Conservation (phyloP, 768 basidiomycete species). For the Trametes cubensis region DNA sequence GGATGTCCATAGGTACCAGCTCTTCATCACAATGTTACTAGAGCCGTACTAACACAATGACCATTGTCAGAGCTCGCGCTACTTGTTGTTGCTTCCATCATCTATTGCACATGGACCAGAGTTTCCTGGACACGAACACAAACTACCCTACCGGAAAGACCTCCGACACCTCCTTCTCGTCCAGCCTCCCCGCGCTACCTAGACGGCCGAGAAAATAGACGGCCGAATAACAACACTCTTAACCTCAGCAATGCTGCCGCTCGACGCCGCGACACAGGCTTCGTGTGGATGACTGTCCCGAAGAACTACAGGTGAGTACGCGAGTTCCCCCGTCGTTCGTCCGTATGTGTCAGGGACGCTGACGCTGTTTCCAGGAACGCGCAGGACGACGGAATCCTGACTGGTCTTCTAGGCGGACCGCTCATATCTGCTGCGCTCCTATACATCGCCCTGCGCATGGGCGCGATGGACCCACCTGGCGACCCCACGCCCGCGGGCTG, state of each 20-base stretch:
- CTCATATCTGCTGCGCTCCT: slow-evolving; percentile 74
- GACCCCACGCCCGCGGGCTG: slow-evolving; percentile 60
- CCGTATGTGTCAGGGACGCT: neutral
- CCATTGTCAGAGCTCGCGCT: slow-evolving; percentile 54
- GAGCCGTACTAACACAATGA: slow-evolving; percentile 12
- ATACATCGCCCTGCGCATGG: slow-evolving; percentile 46
- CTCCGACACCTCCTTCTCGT: slow-evolving; percentile 19
- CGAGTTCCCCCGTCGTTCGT: neutral
- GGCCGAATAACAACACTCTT: slow-evolving; percentile 31
- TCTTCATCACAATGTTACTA: neutral
- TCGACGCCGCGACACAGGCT: slow-evolving; percentile 60
- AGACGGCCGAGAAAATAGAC: slow-evolving; percentile 53
- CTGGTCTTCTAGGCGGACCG: slow-evolving; percentile 82
- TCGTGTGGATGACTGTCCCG: slow-evolving; percentile 89
- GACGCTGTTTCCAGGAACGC: slow-evolving; percentile 56
- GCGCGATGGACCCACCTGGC: slow-evolving; percentile 27
- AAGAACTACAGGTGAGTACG: slow-evolving; percentile 78
- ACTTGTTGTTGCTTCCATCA: slow-evolving; percentile 54
- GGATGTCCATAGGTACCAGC: slow-evolving; percentile 54
- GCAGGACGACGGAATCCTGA: slow-evolving; percentile 83
- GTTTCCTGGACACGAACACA: slow-evolving; percentile 42
- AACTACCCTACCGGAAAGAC: slow-evolving; percentile 16
- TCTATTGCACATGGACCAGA: slow-evolving; percentile 68
- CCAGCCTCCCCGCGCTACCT: slow-evolving; percentile 45
- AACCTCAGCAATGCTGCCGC: slow-evolving; percentile 27